phyloP scores from a whole-genome alignment of 257 asterid species.

The Prunella vulgaris region DNA sequence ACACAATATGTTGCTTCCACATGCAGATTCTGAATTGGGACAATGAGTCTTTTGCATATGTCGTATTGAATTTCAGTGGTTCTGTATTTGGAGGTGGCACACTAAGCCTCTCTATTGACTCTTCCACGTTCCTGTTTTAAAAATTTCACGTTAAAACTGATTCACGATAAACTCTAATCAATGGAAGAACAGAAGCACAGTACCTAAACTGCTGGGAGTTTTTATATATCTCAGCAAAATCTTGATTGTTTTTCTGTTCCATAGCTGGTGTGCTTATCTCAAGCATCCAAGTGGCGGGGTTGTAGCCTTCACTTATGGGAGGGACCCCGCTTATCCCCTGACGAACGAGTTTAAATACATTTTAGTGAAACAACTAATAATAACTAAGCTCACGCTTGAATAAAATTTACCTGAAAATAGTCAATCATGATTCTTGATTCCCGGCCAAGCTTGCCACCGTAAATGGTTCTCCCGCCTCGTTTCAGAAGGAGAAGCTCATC shows the following conservation, averaged over 20 bases:
- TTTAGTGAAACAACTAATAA: no score
- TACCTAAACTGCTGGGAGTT: slow-evolving; percentile 47
- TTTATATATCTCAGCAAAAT: slow-evolving; percentile 54
- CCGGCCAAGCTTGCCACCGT: slow-evolving; percentile 89
- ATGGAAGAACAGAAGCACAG: not conserved
- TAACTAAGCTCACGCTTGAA: no score
- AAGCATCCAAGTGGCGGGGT: slow-evolving; percentile 98
- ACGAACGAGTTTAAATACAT: no score
- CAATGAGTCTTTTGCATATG: slow-evolving; percentile 41
- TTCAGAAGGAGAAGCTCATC: slow-evolving; percentile 94
- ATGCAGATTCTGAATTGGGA: slow-evolving; percentile 63
- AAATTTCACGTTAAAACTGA: not conserved
- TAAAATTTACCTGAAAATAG: slow-evolving; percentile 70
- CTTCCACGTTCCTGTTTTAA: slow-evolving; percentile 61
- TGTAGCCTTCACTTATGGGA: slow-evolving; percentile 60
- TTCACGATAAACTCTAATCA: no score
- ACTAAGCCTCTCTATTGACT: slow-evolving; percentile 46
- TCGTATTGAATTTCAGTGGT: slow-evolving; percentile 53
- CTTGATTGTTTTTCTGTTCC: slow-evolving; percentile 58
- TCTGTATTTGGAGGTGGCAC: slow-evolving; percentile 53
- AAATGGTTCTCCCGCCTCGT: slow-evolving; percentile 87
- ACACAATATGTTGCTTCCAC: slow-evolving; percentile 74
- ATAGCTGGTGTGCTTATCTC: slow-evolving; percentile 71
- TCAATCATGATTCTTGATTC: slow-evolving; percentile 63
- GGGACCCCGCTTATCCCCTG: slow-evolving; percentile 59